Evolutionary conservation across 2,329 filamentous ascomycete genomes (phyloP).

Genomic region (Aspergillus sclerotialis): DNA sequence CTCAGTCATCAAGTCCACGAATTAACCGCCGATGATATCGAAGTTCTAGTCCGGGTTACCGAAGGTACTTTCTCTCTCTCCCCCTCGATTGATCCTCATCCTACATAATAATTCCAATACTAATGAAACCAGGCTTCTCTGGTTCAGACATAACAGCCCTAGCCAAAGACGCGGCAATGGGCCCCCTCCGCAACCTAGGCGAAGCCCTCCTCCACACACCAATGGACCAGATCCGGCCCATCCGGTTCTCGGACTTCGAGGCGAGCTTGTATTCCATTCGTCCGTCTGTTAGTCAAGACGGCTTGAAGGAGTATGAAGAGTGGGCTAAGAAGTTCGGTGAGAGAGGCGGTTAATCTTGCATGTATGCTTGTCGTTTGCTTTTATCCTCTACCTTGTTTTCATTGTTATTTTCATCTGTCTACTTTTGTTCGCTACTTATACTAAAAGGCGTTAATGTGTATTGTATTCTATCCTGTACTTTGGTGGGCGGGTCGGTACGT

Average conservation of each 20-base stretch:
- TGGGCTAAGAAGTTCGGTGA: conserved; percentile 95
- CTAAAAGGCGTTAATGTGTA: no score
- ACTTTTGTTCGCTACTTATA: no score
- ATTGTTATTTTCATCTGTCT: no score
- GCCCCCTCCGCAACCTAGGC: conserved; percentile 79
- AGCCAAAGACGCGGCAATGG: conserved; percentile 97
- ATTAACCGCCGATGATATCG: conserved; percentile 64
- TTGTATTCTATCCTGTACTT: no score
- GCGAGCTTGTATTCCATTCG: conserved; percentile 77
- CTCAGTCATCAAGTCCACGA: conserved; percentile 82
- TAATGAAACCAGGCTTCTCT: conserved; percentile 67
- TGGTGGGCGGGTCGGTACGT: no score
- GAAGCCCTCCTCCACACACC: conserved; percentile 85
- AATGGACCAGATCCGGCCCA: conserved; percentile 89
- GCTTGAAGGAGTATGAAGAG: conserved; percentile 82
- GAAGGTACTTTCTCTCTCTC: conserved; percentile 53
- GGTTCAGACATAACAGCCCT: conserved; percentile 94
- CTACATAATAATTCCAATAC: conserved; percentile 2
- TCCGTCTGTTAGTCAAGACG: conserved; percentile 79
- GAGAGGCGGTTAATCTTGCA: conserved; percentile 54
- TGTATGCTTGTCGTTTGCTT: not conserved
- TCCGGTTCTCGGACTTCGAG: conserved; percentile 74
- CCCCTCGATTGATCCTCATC: not conserved
- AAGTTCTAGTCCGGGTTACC: conserved; percentile 67
- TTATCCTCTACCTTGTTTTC: conserved; percentile 9